Evolutionary conservation across 768 basidiomycete genomes (phyloP).

Genomic region (Lentinula aciculospora): DNA sequence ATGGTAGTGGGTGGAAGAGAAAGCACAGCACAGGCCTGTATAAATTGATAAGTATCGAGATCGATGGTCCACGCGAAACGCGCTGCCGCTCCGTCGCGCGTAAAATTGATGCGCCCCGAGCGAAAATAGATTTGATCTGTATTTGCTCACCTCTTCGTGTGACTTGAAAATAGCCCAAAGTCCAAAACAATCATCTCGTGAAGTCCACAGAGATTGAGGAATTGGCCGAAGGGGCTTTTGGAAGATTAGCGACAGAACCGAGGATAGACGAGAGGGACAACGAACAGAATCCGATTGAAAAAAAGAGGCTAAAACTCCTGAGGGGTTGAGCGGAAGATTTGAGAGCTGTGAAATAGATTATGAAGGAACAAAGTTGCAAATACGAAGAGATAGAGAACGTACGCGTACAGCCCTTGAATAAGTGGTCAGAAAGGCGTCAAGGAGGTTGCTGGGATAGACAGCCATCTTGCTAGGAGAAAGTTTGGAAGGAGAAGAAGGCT

Average conservation of each 20-base stretch:
- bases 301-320: constrained; percentile 15
- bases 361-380: constrained; percentile 6
- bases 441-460: constrained; percentile 6
- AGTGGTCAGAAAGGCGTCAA: constrained; percentile 40
- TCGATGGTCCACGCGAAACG: constrained; percentile 20
- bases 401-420: constrained; percentile 53
- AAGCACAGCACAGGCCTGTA: constrained; percentile 53
- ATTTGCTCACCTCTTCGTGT: constrained; percentile 53
- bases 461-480: not conserved
- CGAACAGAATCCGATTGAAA: constrained; percentile 5
- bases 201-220: constrained; percentile 45
- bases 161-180: constrained; percentile 55
- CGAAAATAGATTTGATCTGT: too few species aligned
- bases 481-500: not conserved
- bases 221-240: constrained; percentile 7
- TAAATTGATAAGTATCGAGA: constrained; percentile 10
- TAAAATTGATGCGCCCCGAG: constrained; percentile 7
- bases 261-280: not conserved
- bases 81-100: constrained; percentile 14
- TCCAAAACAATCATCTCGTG: constrained; percentile 26
- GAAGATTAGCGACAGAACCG: not conserved
- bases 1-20: constrained; percentile 42
- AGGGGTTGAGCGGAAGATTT: constrained; percentile 10
- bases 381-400: constrained; percentile 18
- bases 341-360: constrained; percentile 8